phyloP scores from a whole-genome alignment of 164 flowering plant genomes.

The Chimonanthus praecox region DNA sequence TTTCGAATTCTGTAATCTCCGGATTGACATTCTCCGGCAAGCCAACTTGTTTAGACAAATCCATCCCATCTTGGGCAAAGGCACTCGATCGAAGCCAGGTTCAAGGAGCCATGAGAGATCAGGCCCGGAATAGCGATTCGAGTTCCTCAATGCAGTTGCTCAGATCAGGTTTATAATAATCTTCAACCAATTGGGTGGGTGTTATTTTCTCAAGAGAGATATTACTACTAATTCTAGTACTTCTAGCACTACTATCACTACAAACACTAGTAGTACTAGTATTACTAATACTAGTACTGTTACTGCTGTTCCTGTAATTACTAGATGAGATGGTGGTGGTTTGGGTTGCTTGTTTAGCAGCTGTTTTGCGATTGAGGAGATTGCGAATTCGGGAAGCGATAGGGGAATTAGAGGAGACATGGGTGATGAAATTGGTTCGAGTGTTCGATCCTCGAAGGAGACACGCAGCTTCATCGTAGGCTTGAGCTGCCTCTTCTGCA shows the following conservation, averaged over 20 bases:
- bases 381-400: constrained; percentile 60
- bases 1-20: constrained; percentile 49
- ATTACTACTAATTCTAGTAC: not conserved
- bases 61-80: constrained; percentile 30
- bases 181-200: constrained; percentile 29
- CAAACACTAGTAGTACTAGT: not conserved
- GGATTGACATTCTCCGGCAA: constrained; percentile 12
- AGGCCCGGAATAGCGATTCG: constrained; percentile 23
- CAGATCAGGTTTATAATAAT: constrained; percentile 61
- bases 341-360: constrained; percentile 5
- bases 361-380: constrained; percentile 50
- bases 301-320: too few relatives aligned
- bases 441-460: constrained; percentile 81
- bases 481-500: constrained; percentile 77
- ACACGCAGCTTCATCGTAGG: constrained; percentile 88
- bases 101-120: constrained; percentile 33
- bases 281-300: not conserved
- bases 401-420: constrained; percentile 54
- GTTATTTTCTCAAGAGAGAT: constrained; percentile 6
- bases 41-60: constrained; percentile 25
- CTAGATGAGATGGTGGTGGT: not conserved
- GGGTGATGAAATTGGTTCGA: constrained; percentile 64
- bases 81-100: constrained; percentile 24
- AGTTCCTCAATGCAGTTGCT: constrained; percentile 32
- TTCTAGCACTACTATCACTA: not conserved